Evolutionary conservation across 1,284 basidiomycete species (phyloP), one percentile per base, ranked within the genome.

Genomic region (Termitomyces sp.): DNA sequence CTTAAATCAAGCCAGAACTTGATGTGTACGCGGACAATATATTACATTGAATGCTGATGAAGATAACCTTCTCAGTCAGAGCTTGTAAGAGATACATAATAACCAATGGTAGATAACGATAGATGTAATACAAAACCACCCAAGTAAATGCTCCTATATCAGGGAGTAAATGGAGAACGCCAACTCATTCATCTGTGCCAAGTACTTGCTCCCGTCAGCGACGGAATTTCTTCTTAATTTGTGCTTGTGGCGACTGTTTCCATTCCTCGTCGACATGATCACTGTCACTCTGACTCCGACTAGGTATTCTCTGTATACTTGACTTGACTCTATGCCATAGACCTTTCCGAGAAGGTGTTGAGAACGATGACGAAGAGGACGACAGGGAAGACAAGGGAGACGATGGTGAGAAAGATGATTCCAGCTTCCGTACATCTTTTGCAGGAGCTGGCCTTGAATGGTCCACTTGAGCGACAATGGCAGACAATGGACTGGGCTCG

Each of bases 271-370:
- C 57, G 49, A 15, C 57, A 61, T 19, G 5, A n/a, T 19, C 34
- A n/a, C 15, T 36, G 15, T 13, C 13, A 48, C 10, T 26, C 46
- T 26, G 46, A 38, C n/a, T 26, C n/a, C 34, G 41, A 50, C 28
- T 38, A 15, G 60, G 59, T 24, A 65, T 56, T 17, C 65, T 59
- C 43, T 62, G 67, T 17, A 68, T 62, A 47, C 67, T 69, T 3
- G 64, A 66, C 55, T 72, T 75, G 33, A 76, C 60, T 56, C 69
- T 75, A 34, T 65, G 62, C 75, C 74, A 77, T 2, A 76, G 54
- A 19, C 63, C 58, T 44, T 62, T 49, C 15, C 45, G 55, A 2
- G 41, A 46, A 10, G 43, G 19, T 33, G 56, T 10, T 52, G 54
- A 36, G 31, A 53, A 50, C 12, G 55, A 53, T 6, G 62, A 53